Evolutionary conservation across 768 basidiomycete species (phyloP).

Genomic region (Hydnomerulius pinastri): DNA sequence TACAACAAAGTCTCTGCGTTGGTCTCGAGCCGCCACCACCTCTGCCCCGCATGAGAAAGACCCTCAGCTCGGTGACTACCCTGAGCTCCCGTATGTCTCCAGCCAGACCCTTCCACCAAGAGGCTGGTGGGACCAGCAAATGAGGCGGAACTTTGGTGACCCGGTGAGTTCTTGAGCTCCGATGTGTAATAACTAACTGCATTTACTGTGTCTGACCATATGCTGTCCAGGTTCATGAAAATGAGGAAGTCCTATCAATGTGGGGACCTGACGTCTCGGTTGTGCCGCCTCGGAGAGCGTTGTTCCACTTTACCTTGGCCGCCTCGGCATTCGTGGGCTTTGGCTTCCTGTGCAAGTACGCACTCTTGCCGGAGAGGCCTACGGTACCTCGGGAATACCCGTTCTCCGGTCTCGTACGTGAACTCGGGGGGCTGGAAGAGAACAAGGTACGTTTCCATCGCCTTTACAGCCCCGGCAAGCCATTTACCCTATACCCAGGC

Average conservation of each 20-base stretch:
- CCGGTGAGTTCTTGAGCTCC: constrained; percentile 47
- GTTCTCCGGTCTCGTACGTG: constrained; percentile 68
- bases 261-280: constrained; percentile 82
- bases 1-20: constrained; percentile 3
- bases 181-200: neutral
- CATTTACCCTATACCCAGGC: constrained; percentile 30
- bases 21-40: constrained; percentile 16
- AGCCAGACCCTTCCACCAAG: constrained; percentile 61
- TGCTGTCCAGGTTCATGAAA: constrained; percentile 65
- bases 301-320: constrained; percentile 66
- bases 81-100: constrained; percentile 66
- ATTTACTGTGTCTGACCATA: constrained; percentile 18
- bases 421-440: constrained; percentile 76
- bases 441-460: constrained; percentile 60
- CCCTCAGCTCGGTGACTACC: constrained; percentile 74
- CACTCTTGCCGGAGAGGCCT: constrained; percentile 60
- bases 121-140: constrained; percentile 77
- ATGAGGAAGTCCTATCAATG: constrained; percentile 81
- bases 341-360: constrained; percentile 58
- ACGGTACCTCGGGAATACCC: constrained; percentile 76
- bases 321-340: constrained; percentile 62
- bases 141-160: constrained; percentile 82
- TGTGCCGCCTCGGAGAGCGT: constrained; percentile 57
- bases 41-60: constrained; percentile 43
- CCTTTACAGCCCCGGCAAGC: neutral